Evolutionary conservation across 176 grass and related monocot genomes (phyloP), one percentile per base, ranked within the genome.

Genomic region (Raddia guianensis): DNA sequence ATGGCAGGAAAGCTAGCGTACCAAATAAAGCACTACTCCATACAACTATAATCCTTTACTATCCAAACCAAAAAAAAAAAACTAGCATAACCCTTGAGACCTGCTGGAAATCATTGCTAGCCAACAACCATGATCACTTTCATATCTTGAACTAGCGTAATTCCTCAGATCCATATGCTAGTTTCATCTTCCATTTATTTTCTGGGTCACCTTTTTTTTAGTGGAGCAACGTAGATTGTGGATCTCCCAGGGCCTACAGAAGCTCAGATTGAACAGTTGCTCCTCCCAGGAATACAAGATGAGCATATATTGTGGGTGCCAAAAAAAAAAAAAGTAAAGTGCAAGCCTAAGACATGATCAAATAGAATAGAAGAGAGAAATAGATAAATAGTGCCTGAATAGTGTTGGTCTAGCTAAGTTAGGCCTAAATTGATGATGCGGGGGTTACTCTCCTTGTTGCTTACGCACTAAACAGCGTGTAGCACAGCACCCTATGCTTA

Each of bases 1-100:
- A 63, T 87, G 48, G 51, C 12, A 40, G 51, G 52, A 86, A 74
- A 74, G 52, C 62, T 49, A 50, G 51, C 52, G 21, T 15, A 70
- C 54, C 63, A 5, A 82, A 63, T 19, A 54, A 76, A 76, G 63
- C 34, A 62, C 54, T 86, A 46, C 63, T 50, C 54, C 78, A 45
- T 27, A 27, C 27, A 27, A 27, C 27, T 27, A 27, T 27, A 27
- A 27, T 27, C 27, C 27, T 27, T 27, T 27, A 27, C 27, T 27
- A 27, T 27, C 27, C 27, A 27, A 27, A n/a, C n/a, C n/a, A n/a
- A n/a, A n/a, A n/a, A n/a, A 27, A 27, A 27, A 27, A 27, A 27
- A 27, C 0, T 27, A 27, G 27, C 1, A 27, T 69, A 52, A 53
- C 43, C 15, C 76, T 53, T 56, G 14, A 64, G 20, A 37, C 78